Evolutionary conservation across 768 basidiomycete species (phyloP).

Genomic region (Lactifluus rugatus): DNA sequence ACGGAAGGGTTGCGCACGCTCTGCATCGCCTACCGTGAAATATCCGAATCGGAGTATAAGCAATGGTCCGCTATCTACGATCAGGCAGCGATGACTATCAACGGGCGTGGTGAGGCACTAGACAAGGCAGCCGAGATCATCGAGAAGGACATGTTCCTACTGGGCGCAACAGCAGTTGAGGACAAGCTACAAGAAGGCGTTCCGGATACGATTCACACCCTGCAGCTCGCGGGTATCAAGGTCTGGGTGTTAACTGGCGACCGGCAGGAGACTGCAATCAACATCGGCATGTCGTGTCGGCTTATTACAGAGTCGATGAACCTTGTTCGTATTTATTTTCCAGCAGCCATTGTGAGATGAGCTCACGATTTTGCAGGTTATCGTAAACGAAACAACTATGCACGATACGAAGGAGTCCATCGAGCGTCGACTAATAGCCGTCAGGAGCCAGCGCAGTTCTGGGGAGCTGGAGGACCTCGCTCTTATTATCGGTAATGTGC

Average conservation of each 20-base stretch:
- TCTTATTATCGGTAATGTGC: conserved; percentile 72
- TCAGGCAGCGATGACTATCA: conserved; percentile 90
- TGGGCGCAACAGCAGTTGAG: conserved; percentile 97
- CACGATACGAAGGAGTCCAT: conserved; percentile 80
- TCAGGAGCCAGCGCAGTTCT: conserved; percentile 83
- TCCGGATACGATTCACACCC: conserved; percentile 93
- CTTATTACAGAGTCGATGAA: conserved; percentile 99
- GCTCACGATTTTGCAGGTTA: conserved; percentile 46
- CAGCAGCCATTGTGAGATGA: background rate
- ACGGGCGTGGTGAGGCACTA: conserved; percentile 88
- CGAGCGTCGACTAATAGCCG: conserved; percentile 78
- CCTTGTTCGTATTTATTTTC: conserved; percentile 42
- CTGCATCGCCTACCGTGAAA: conserved; percentile 91
- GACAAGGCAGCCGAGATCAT: conserved; percentile 93
- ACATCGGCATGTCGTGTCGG: conserved; percentile 96
- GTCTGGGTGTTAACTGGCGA: conserved; percentile 99
- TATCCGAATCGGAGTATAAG: conserved; percentile 81
- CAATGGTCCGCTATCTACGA: conserved; percentile 86
- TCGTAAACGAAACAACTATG: conserved; percentile 84
- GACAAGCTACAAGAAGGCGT: conserved; percentile 99
- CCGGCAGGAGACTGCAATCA: conserved; percentile 97
- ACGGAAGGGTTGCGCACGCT: conserved; percentile 94
- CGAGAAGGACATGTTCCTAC: conserved; percentile 84
- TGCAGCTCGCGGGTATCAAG: conserved; percentile 98
- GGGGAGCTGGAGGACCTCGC: conserved; percentile 95